These are phyloP conservation scores for Ogataea naganishii DNA, from an alignment of 805 yeast genomes.

Conservation along the genomic window DNA sequence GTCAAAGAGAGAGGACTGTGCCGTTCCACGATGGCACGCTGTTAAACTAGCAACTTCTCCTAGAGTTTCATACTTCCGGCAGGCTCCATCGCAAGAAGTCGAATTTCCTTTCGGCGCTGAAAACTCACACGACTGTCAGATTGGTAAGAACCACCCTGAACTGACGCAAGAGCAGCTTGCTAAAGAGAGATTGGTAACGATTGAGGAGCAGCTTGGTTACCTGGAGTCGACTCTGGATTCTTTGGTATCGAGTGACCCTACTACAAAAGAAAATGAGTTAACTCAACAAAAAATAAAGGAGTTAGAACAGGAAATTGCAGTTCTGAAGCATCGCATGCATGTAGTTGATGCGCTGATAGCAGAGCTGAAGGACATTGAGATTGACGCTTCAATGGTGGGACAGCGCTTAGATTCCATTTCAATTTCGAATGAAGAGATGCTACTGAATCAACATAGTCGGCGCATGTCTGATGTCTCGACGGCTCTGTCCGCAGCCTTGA, in stretches of 20 bases:
- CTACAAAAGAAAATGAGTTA: slow-evolving; percentile 6
- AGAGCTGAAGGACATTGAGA: slow-evolving; percentile 16
- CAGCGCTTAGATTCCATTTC: too few species aligned
- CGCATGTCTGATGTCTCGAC: too few species aligned
- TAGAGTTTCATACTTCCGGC: slow-evolving; percentile 51
- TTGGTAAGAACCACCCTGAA: slow-evolving; percentile 49
- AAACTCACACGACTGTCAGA: slow-evolving; percentile 56
- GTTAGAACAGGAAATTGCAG: slow-evolving; percentile 18
- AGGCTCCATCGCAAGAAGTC: slow-evolving; percentile 34
- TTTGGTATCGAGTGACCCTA: slow-evolving; percentile 4
- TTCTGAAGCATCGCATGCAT: slow-evolving; percentile 22
- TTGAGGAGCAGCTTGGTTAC: slow-evolving; percentile 28
- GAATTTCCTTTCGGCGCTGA: slow-evolving; percentile 53
- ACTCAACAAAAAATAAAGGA: slow-evolving; percentile 10
- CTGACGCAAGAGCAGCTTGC: slow-evolving; percentile 42
- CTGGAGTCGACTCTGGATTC: slow-evolving; percentile 18
- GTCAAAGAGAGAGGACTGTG: slow-evolving; percentile 26
- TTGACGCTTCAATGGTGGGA: too few species aligned
- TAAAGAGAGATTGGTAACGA: slow-evolving; percentile 25
- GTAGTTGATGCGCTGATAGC: slow-evolving; percentile 14
- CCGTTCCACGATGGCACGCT: slow-evolving; percentile 35
- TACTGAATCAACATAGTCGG: too few species aligned
- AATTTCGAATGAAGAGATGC: too few species aligned
- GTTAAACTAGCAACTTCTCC: slow-evolving; percentile 49
- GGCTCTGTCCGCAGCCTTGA: too few species aligned